Conservation (phyloP, 2,329 filamentous ascomycete genomes). For the Proliferodiscus dingleyae region DNA sequence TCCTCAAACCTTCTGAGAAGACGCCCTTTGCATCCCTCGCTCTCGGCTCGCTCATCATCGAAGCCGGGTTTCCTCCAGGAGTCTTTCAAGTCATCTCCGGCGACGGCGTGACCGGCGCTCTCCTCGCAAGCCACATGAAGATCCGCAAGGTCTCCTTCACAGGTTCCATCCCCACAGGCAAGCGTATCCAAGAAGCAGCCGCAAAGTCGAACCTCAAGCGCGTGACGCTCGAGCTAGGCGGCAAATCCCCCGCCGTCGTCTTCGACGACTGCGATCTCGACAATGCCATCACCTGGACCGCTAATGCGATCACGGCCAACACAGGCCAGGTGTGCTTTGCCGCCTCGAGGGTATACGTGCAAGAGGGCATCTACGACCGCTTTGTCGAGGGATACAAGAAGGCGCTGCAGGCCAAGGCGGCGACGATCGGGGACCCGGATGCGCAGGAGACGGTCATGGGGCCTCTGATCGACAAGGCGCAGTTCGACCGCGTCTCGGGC, state of each 20-base stretch:
- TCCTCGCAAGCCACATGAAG: constrained; percentile 35
- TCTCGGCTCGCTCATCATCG: constrained; percentile 32
- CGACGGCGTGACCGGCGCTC: constrained; percentile 36
- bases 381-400: constrained; percentile 57
- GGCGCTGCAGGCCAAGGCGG: constrained; percentile 51
- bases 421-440: constrained; percentile 58
- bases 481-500: constrained; percentile 20
- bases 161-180: constrained; percentile 34
- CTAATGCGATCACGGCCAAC: constrained; percentile 57
- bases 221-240: constrained; percentile 40
- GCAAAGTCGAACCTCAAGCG: constrained; percentile 39
- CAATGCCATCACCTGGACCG: constrained; percentile 41
- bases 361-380: constrained; percentile 49
- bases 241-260: constrained; percentile 39
- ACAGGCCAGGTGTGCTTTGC: constrained; percentile 73
- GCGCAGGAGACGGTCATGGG: constrained; percentile 55
- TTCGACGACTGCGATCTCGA: constrained; percentile 41
- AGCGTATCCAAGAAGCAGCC: constrained; percentile 37
- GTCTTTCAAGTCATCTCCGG: constrained; percentile 37
- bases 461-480: constrained; percentile 42
- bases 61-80: constrained; percentile 33
- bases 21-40: constrained; percentile 52
- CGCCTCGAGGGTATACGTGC: constrained; percentile 66
- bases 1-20: constrained; percentile 60
- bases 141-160: constrained; percentile 39